Evolutionary conservation across 495 filamentous ascomycete species (phyloP).

Genomic region (Trichoderma reesei): DNA sequence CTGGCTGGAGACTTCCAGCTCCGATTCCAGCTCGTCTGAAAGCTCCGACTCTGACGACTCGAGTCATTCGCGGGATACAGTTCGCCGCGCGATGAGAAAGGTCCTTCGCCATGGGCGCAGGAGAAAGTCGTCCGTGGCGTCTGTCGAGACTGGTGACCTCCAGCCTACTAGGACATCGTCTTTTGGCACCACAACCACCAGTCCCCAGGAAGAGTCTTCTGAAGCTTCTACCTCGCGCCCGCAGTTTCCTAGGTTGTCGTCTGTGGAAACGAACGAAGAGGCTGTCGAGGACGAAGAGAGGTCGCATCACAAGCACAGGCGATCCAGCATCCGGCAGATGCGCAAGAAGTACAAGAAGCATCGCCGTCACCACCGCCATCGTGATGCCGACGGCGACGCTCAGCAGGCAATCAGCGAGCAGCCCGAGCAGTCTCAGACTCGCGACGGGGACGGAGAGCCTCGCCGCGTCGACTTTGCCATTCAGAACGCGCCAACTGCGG

Average conservation of each 20-base stretch:
- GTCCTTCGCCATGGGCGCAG: slow-evolving; percentile 52
- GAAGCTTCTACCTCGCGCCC: slow-evolving; percentile 18
- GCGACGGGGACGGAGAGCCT: slow-evolving; percentile 22
- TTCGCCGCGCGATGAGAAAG: slow-evolving; percentile 57
- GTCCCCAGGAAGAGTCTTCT: slow-evolving; percentile 17
- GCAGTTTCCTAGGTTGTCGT: slow-evolving; percentile 19
- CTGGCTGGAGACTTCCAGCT: slow-evolving; percentile 62
- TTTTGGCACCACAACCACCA: slow-evolving; percentile 17
- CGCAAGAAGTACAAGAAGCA: slow-evolving; percentile 3
- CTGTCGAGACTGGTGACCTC: slow-evolving; percentile 34
- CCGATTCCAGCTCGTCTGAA: slow-evolving; percentile 37
- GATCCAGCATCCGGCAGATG: slow-evolving; percentile 3
- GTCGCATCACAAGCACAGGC: slow-evolving; percentile 18
- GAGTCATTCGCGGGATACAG: slow-evolving; percentile 51
- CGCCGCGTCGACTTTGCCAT: slow-evolving; percentile 39
- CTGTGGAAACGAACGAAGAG: slow-evolving; percentile 20
- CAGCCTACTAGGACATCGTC: slow-evolving; percentile 18
- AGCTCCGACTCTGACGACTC: slow-evolving; percentile 56
- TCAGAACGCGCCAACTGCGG: slow-evolving; percentile 6
- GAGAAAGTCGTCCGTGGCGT: slow-evolving; percentile 61
- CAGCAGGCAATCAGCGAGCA: slow-evolving; percentile 27
- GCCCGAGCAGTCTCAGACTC: slow-evolving; percentile 15
- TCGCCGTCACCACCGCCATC: not conserved
- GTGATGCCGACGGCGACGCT: not conserved
- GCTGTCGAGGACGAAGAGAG: slow-evolving; percentile 22